phyloP scores from a whole-genome alignment of 2,329 filamentous ascomycete species.

The Microdochium trichocladiopsis region DNA sequence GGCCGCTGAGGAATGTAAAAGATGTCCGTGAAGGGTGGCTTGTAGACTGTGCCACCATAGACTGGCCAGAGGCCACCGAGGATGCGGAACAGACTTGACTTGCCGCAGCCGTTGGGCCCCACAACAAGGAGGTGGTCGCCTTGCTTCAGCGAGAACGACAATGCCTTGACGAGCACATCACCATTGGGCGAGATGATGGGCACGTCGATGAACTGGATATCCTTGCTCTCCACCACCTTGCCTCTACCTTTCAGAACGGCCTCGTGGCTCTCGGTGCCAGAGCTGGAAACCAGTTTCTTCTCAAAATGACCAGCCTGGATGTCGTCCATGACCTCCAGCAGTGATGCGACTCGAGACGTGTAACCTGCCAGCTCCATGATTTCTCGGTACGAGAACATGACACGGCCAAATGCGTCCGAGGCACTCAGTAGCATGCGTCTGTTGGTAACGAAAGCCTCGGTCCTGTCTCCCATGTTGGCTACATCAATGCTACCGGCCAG shows the following conservation, averaged over 20 bases:
- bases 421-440: constrained; percentile 84
- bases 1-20: constrained; percentile 98
- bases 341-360: constrained; percentile 82
- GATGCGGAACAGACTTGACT: constrained; percentile 93
- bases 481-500: constrained; percentile 29
- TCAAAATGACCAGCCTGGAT: constrained; percentile 86
- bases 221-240: constrained; percentile 66
- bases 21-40: constrained; percentile 86
- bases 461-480: constrained; percentile 62
- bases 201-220: constrained; percentile 40
- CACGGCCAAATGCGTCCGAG: constrained; percentile 88
- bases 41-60: constrained; percentile 88
- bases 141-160: constrained; percentile 80
- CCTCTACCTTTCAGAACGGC: constrained; percentile 78
- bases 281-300: constrained; percentile 92
- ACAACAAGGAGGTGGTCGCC: constrained; percentile 92
- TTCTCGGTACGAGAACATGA: constrained; percentile 98
- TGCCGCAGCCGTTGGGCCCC: constrained; percentile 94
- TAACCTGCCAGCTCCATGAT: constrained; percentile 94
- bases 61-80: constrained; percentile 95
- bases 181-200: constrained; percentile 97
- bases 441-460: constrained; percentile 85
- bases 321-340: constrained; percentile 92
- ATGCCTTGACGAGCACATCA: constrained; percentile 76
- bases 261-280: constrained; percentile 73